Base-by-base conservation (phyloP, 2,329 filamentous ascomycete genomes). In the Westerdykella ornata region DNA sequence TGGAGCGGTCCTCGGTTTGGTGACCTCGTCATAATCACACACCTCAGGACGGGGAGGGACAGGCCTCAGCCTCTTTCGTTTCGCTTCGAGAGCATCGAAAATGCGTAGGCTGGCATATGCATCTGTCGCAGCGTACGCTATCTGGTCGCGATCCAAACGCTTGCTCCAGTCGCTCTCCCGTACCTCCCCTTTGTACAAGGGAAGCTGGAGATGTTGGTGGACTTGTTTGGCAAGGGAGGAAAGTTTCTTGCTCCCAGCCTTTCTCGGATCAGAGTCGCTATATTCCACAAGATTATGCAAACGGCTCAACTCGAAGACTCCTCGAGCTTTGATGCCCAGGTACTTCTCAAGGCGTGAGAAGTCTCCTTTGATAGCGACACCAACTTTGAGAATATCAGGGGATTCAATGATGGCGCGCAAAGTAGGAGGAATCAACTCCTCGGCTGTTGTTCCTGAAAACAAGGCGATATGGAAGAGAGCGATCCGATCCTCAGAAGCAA, bases 101-200 rank as follows among this genome's bases (percentile, higher is more conserved):
- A 96, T 69, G 42, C 86, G 82, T 9, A 90, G 65, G 11, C 84
- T 83, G 20, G 88, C 88, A 60, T 94, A 96, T 0, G 88, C 85
- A 63, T 96, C 89, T 0, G 85, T 81, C 3, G 87, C 88, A 14
- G 88, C 65, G 69, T 75, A 90, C 75, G 76, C 66, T 13, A 88
- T 75, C 57, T 96, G 89, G 9, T 77, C 64, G 48, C 74, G 65
- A 30, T 69, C 72, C 22, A 96, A 67, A 1, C 68, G 56, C 43
- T 71, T 66, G 15, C 78, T 78, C 89, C 89, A 96, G 59, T 92
- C 76, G 52, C 87, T 82, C 7, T 75, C 72, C 12, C 89, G 78
- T 4, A 94, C 85, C 28, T 76, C 69, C 62, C 95, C 86, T 66
- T 96, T 96, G 57, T 76, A 82, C 48, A 96, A 63, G 2, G 89